Evolutionary conservation across 2,329 filamentous ascomycete genomes (phyloP).

Genomic region (Penicillium sp.): DNA sequence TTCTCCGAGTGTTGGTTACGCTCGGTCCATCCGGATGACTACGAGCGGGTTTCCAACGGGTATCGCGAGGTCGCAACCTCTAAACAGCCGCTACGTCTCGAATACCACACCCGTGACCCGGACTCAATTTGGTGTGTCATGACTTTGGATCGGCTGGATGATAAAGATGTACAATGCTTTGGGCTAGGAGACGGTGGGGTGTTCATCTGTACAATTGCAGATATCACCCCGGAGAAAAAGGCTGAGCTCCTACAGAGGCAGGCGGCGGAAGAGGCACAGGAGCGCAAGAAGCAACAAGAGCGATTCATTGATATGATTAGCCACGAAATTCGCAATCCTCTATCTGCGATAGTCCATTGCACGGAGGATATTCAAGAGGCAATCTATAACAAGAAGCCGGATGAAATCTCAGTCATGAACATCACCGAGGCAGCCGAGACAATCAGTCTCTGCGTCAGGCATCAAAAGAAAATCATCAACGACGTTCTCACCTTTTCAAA

Average conservation of each 20-base stretch:
- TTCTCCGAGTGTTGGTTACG: constrained; percentile 19
- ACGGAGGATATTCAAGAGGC: constrained; percentile 48
- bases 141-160: constrained; percentile 16
- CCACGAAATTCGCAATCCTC: constrained; percentile 58
- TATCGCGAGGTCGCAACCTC: constrained; percentile 10
- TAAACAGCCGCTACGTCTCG: constrained; percentile 19
- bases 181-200: constrained; percentile 9
- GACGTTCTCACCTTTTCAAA: constrained; percentile 73
- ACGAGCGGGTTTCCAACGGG: constrained; percentile 10
- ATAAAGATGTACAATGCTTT: constrained; percentile 13
- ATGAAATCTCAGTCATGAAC: constrained; percentile 50
- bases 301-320: constrained; percentile 75
- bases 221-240: constrained; percentile 83
- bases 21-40: constrained; percentile 25
- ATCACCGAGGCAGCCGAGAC: constrained; percentile 74
- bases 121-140: constrained; percentile 23
- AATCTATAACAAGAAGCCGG: constrained; percentile 9
- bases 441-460: constrained; percentile 73
- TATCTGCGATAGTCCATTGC: constrained; percentile 60
- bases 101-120: constrained; percentile 24
- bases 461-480: constrained; percentile 78
- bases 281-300: constrained; percentile 76
- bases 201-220: constrained; percentile 59
- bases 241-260: constrained; percentile 77
- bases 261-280: constrained; percentile 75